Evolutionary conservation across 371 early-diverging fungal genomes (phyloP), one percentile per base, ranked within the genome.

Genomic region (Coemansia sp.): DNA sequence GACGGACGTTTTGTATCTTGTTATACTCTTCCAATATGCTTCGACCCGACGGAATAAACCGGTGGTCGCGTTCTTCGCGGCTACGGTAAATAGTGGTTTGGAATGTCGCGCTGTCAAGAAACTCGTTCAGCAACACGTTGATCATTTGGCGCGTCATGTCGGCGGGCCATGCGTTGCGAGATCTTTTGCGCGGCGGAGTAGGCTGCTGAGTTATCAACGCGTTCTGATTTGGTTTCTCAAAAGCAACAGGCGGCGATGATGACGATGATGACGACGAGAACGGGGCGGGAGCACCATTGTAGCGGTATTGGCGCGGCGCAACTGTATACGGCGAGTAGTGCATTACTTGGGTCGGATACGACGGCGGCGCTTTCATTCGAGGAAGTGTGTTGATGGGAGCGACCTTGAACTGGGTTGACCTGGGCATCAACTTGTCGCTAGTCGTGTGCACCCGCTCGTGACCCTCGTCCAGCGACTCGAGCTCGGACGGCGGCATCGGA

Each of bases 31-130:
- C 71, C 41, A 74, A 41, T 17, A 74, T 70, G 12, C 58, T 66
- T 9, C 75, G 65, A 0, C 75, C 75, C 11, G 75, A 74, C 2
- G 59, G 29, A 13, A 24, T 23, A 46, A 74, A 74, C 15, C 75
- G 55, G 40, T 59, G 61, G 64, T 74, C 75, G 46, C 75, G 75
- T 52, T 74, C 75, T 8, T 74, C 75, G 52, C 75, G 75, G 53
- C 75, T 74, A 4, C 75, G 63, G 58, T 74, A 74, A 13, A 74
- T 74, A 11, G 70, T 74, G 3, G 75, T 74, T 29, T 66, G 75
- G 67, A 61, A 74, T 17, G 57, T 32, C 2, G 75, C 55, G 64
- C 66, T 63, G 24, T 26, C 51, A 0, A 74, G 71, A 24, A 74
- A 74, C 71, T 74, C 75, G 63, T 70, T 66, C 52, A 74, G 46